These are phyloP conservation scores for Penicillium sp. DNA, from an alignment of 2,329 filamentous ascomycete genomes.

Conservation along the genomic window DNA sequence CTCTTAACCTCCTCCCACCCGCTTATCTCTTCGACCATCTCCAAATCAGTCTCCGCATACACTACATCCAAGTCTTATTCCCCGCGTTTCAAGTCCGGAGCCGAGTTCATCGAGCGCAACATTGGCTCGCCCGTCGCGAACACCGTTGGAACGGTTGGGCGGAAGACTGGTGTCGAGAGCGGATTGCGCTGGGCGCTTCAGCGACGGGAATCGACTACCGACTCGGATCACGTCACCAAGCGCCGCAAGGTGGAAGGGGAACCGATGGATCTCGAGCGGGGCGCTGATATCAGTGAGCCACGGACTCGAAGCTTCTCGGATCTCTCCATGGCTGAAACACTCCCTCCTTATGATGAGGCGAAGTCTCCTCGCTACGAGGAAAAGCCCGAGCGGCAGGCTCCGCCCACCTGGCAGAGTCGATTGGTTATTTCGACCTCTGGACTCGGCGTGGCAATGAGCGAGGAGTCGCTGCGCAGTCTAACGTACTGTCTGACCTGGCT, in stretches of 20 bases:
- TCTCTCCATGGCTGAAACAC: slow-evolving; percentile 64
- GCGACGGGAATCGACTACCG: slow-evolving; percentile 35
- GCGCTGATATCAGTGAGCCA: slow-evolving; percentile 21
- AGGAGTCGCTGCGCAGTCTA: slow-evolving; percentile 76
- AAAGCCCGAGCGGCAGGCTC: slow-evolving; percentile 30
- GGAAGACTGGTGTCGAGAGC: slow-evolving; percentile 81
- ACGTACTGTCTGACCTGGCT: slow-evolving; percentile 80
- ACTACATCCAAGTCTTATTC: slow-evolving; percentile 85
- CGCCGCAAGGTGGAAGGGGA: slow-evolving; percentile 44
- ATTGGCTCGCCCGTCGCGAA: slow-evolving; percentile 77
- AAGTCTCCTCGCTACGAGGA: slow-evolving; percentile 68
- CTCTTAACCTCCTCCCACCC: slow-evolving; percentile 86
- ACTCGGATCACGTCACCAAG: slow-evolving; percentile 36
- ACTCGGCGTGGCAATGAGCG: slow-evolving; percentile 83
- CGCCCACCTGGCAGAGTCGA: slow-evolving; percentile 67
- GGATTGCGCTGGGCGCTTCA: slow-evolving; percentile 77
- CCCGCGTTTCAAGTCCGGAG: slow-evolving; percentile 80
- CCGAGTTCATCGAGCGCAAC: slow-evolving; percentile 84
- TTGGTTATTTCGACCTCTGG: slow-evolving; percentile 88
- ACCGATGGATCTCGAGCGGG: slow-evolving; percentile 49
- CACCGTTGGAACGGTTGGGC: slow-evolving; percentile 76
- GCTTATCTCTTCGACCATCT: slow-evolving; percentile 77
- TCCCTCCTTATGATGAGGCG: slow-evolving; percentile 79
- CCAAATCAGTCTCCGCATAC: slow-evolving; percentile 79
- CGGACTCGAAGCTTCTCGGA: slow-evolving; percentile 56